A percentile compares a stretch with the other conserved stretches of the same genome.
phyloP scores from a whole-genome alignment of 768 basidiomycete species.

The Galerina marginata region DNA sequence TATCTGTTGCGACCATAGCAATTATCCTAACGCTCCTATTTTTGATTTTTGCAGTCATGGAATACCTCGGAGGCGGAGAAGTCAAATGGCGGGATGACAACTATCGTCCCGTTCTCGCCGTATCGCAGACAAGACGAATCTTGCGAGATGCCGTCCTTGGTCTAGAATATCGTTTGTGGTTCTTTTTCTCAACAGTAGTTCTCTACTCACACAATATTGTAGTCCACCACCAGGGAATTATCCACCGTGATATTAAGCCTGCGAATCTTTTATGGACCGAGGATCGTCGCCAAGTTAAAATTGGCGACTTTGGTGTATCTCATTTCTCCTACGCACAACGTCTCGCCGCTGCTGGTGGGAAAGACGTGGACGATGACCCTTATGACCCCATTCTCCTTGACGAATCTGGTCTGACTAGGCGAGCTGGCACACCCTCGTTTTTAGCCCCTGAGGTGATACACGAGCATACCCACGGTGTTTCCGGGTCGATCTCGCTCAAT shows the following conservation, averaged over 20 bases:
- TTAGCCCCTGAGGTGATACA: slow-evolving; percentile 94
- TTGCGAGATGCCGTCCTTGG: slow-evolving; percentile 94
- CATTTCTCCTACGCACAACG: slow-evolving; percentile 93
- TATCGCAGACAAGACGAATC: slow-evolving; percentile 84
- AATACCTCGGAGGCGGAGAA: slow-evolving; percentile 95
- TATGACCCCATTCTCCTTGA: slow-evolving; percentile 74
- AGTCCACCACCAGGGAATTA: slow-evolving; percentile 99
- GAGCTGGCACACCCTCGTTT: slow-evolving; percentile 95
- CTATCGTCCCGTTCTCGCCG: slow-evolving; percentile 75
- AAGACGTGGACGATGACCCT: slow-evolving; percentile 41
- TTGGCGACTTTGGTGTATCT: slow-evolving; percentile 97
- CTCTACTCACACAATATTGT: slow-evolving; percentile 16
- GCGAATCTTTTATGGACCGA: slow-evolving; percentile 93
- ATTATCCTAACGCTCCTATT: slow-evolving; percentile 2
- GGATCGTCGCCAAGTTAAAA: slow-evolving; percentile 90
- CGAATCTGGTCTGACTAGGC: slow-evolving; percentile 86
- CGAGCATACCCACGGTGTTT: slow-evolving; percentile 53
- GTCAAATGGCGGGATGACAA: slow-evolving; percentile 82
- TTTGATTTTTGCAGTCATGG: slow-evolving; percentile 71
- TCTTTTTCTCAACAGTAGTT: slow-evolving; percentile 16
- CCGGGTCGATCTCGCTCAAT: slow-evolving; percentile 25
- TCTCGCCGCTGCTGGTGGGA: slow-evolving; percentile 65
- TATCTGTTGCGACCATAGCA: neutral
- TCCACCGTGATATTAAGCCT: slow-evolving; percentile 99
- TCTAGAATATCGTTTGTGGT: slow-evolving; percentile 86